Conservation (phyloP, 2,329 filamentous ascomycete species). For the Elsinoe perseae region DNA sequence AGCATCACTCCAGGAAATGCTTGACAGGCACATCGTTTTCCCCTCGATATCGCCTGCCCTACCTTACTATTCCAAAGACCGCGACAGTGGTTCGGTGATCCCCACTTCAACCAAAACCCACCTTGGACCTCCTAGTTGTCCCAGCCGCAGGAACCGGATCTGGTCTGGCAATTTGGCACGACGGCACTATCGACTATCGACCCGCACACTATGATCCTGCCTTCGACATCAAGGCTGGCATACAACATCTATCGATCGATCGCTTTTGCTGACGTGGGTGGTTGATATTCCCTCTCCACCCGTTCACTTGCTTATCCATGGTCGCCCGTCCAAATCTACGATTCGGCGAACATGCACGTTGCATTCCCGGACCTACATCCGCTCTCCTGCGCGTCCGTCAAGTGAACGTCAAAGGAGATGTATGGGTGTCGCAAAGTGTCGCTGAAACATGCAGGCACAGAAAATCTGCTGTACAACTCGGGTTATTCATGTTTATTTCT, state of each 20-base stretch:
- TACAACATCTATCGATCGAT: not conserved
- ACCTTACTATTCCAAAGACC: not conserved
- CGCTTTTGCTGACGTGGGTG: not conserved
- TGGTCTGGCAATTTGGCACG: not conserved
- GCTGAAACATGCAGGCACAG: not conserved
- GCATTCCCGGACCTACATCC: not conserved
- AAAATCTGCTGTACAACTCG: not conserved
- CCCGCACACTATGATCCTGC: not conserved
- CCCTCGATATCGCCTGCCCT: not conserved
- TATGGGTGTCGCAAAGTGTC: not conserved
- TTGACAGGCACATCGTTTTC: not conserved
- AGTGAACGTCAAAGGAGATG: not conserved
- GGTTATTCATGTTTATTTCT: not conserved
- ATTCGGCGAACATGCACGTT: constrained; percentile 3
- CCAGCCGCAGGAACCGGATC: not conserved
- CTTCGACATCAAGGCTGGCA: not conserved
- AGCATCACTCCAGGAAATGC: not conserved
- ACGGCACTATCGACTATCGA: not conserved
- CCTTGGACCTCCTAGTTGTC: not conserved
- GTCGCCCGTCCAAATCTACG: not conserved
- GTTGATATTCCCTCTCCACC: not conserved
- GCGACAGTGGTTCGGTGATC: not conserved
- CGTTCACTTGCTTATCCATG: not conserved
- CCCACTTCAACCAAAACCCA: not conserved
- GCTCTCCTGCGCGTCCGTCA: not conserved